Evolutionary conservation across 2,329 filamentous ascomycete genomes (phyloP).

Genomic region (Dothidotthia symphoricarpi): DNA sequence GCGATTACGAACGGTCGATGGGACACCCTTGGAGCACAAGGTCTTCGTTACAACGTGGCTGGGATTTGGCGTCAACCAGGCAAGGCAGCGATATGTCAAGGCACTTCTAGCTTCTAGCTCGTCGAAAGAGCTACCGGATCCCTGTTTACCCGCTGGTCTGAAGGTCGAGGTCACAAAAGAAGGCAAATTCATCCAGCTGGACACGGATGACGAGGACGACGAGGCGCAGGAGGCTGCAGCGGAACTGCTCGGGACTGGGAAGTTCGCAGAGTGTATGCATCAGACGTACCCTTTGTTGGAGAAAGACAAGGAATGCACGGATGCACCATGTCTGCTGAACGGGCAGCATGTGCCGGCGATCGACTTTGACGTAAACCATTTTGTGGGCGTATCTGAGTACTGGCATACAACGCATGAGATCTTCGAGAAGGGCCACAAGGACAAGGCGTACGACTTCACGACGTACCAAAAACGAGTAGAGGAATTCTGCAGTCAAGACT

Average conservation of each 20-base stretch:
- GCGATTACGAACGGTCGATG: conserved; percentile 79
- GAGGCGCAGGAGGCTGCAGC: conserved; percentile 32
- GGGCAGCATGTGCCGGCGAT: conserved; percentile 92
- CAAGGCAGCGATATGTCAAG: conserved; percentile 79
- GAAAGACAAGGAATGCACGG: conserved; percentile 80
- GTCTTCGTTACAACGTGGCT: conserved; percentile 97
- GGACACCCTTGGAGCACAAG: conserved; percentile 72
- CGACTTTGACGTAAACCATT: conserved; percentile 96
- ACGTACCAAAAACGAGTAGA: conserved; percentile 84
- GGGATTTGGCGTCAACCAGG: conserved; percentile 94
- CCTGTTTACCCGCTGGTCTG: conserved; percentile 80
- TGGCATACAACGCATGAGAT: conserved; percentile 98
- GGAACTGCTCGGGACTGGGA: conserved; percentile 75
- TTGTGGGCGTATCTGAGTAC: conserved; percentile 95
- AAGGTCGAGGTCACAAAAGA: conserved; percentile 70
- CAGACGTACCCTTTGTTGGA: conserved; percentile 82
- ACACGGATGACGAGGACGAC: conserved; percentile 42
- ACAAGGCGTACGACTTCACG: conserved; percentile 81
- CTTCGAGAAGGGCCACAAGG: conserved; percentile 73
- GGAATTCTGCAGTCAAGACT: conserved; percentile 81
- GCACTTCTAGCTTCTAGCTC: conserved; percentile 66
- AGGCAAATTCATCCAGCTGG: conserved; percentile 59
- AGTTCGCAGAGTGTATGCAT: conserved; percentile 79
- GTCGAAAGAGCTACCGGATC: conserved; percentile 75
- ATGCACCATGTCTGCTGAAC: conserved; percentile 83